Evolutionary conservation across 768 basidiomycete genomes (phyloP), one percentile per base, ranked within the genome.

Genomic region (Panellus pusillus): DNA sequence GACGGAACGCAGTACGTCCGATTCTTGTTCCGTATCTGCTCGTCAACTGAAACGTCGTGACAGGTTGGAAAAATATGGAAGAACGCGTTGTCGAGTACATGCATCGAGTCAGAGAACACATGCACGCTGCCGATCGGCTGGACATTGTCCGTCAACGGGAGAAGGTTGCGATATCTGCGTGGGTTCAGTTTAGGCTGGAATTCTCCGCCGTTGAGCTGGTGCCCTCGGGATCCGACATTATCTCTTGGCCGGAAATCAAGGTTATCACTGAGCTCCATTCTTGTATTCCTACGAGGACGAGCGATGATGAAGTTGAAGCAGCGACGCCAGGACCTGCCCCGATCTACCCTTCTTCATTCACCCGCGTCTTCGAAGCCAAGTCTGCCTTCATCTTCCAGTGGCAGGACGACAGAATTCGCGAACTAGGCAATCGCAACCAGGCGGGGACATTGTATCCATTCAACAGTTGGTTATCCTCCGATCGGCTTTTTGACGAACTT

Each of bases 51-150:
- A 37, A 38, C 44, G 9, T 43, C 32, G 6, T 3, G 49, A 8
- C 32, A 71, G 70, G 47, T 2, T 69, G 69, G 68, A 54, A 61
- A 0, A 68, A 60, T 20, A 68, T 71, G n/a, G 61, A 68, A 47
- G 19, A 37, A 27, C 50, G 61, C 6, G 63, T 72, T 54, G 32
- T 66, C 15, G 40, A 51, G 11, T 69, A 71, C 40, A 70, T 71
- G 65, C 47, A 55, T 2, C 29, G 54, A 11, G 63, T 67, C 6
- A 58, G 53, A 36, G 18, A 27, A 9, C 48, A 65, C 13, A 56
- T 63, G 7, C 27, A 52, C 9, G 42, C 57, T 17, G 63, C 68
- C 19, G 63, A 65, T 7, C 65, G 63, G 6, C 52, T 55, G 1
- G 20, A 47, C 7, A n/a, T 68, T 3, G 36, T 66, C 6, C 60